Base-by-base conservation (phyloP, 257 asterid genomes). In the Lantana camara region DNA sequence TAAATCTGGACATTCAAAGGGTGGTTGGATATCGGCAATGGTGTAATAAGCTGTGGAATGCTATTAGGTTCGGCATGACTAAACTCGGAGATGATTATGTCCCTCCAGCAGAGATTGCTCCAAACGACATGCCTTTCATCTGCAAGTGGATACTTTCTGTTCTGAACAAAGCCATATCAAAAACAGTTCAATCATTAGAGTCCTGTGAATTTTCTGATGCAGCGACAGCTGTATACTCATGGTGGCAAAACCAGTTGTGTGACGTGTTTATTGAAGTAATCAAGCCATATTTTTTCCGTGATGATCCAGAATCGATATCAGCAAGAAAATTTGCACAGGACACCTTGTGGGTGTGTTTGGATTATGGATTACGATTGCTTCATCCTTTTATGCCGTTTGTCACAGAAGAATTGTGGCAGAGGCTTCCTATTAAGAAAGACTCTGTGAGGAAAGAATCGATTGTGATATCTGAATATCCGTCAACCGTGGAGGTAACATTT, bases 21-120 rank as follows among this genome's bases (percentile, higher is more conserved):
- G 99, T 93, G 75, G 79, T 85, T 75, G 96, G 97, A 48, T 93
- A 93, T 71, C 95, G 99, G 7, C 95, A 90, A 57, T 93, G 97
- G 99, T 93, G 99, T 70, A 93, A 93, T 79, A 90, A 93, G 77
- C 71, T 93, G 65, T 93, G 99, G 99, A 93, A 93, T 83, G 99
- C 97, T 34, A 81, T 87, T 53, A 77, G 97, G 84, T 93, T 93
- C 74, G 94, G 97, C 52, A 90, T 93, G 97, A 84, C 82, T 66
- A 93, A 85, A 81, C 96, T 90, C 53, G 97, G 95, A 65, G 99
- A 93, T 41, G 89, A 90, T 60, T 93, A 85, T 71, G 73, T 66
- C 56, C 97, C 99, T 62, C 90, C 96, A 53, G 48, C 74, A n/a
- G 72, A 74, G 54, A 68, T 93, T 61, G 79, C 29, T 58, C 79